Percentiles rank a stretch among this genome's conserved stretches.
Evolutionary conservation across 352 stramenopile genomes (phyloP).

Genomic region (Pythium oligandrum): DNA sequence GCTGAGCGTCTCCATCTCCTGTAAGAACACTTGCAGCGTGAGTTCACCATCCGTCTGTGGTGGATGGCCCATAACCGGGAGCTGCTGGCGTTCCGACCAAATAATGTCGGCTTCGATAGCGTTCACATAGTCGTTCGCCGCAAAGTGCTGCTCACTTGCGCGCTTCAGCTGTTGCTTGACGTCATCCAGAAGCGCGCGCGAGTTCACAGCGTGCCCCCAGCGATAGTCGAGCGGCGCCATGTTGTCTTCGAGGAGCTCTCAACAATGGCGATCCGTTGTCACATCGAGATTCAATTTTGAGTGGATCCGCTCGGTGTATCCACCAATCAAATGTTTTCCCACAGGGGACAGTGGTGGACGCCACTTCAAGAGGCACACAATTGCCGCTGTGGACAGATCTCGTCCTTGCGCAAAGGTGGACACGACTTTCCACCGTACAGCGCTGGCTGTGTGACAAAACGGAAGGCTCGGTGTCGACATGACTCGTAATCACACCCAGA

Average conservation of each 20-base stretch:
- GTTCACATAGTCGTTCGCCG: slow-evolving; percentile 32
- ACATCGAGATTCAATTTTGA: background rate
- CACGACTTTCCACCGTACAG: slow-evolving; percentile 3
- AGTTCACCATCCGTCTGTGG: slow-evolving; percentile 52
- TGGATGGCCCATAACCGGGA: slow-evolving; percentile 61
- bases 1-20: slow-evolving; percentile 37
- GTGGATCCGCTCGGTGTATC: slow-evolving; percentile 3
- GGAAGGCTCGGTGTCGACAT: background rate
- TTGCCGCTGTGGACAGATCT: background rate
- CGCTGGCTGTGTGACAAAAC: slow-evolving; percentile 1
- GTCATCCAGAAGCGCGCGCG: slow-evolving; percentile 20
- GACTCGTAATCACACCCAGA: slow-evolving; percentile 4
- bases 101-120: slow-evolving; percentile 72
- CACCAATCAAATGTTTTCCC: slow-evolving; percentile 6
- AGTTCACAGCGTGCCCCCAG: slow-evolving; percentile 71
- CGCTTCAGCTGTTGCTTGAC: slow-evolving; percentile 27
- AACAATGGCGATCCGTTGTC: background rate
- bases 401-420: slow-evolving; percentile 1
- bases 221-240: slow-evolving; percentile 53
- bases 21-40: slow-evolving; percentile 36
- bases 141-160: slow-evolving; percentile 16
- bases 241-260: background rate
- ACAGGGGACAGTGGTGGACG: slow-evolving; percentile 2
- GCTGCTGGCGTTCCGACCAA: slow-evolving; percentile 45
- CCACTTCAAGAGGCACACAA: background rate